Percentiles rank a stretch among this genome's conserved stretches.
phyloP scores from a whole-genome alignment of 2,329 filamentous ascomycete genomes.

The Exophiala sp. region DNA sequence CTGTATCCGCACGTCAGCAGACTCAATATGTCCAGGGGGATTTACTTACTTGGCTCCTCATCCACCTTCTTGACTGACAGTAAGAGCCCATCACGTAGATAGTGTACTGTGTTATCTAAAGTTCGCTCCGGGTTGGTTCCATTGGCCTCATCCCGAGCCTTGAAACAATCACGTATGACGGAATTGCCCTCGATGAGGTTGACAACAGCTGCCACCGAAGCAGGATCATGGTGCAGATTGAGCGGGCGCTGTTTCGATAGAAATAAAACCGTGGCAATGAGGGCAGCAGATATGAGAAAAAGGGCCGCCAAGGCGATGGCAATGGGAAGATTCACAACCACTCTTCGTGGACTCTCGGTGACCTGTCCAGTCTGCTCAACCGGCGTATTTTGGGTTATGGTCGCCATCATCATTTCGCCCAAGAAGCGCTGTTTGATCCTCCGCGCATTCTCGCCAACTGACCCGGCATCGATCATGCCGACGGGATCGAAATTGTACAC shows the following conservation, averaged over 20 bases:
- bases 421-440: conserved; percentile 14
- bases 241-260: background rate
- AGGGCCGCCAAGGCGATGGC: conserved; percentile 4
- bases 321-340: conserved; percentile 4
- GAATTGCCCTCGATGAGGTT: conserved; percentile 3
- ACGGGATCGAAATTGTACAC: conserved; percentile 24
- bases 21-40: background rate
- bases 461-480: background rate
- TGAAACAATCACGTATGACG: conserved; percentile 2
- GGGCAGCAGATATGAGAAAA: conserved; percentile 1
- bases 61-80: background rate
- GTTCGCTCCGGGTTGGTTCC: background rate
- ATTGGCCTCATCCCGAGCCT: background rate
- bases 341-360: background rate
- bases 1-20: background rate
- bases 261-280: conserved; percentile 1
- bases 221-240: conserved; percentile 8
- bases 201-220: conserved; percentile 6
- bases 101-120: background rate
- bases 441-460: conserved; percentile 1
- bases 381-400: background rate
- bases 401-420: conserved; percentile 6
- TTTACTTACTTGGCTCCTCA: background rate
- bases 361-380: background rate
- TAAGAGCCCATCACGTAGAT: background rate